Conservation (phyloP, 371 early-diverging fungal species). For the Mucor irregularis region DNA sequence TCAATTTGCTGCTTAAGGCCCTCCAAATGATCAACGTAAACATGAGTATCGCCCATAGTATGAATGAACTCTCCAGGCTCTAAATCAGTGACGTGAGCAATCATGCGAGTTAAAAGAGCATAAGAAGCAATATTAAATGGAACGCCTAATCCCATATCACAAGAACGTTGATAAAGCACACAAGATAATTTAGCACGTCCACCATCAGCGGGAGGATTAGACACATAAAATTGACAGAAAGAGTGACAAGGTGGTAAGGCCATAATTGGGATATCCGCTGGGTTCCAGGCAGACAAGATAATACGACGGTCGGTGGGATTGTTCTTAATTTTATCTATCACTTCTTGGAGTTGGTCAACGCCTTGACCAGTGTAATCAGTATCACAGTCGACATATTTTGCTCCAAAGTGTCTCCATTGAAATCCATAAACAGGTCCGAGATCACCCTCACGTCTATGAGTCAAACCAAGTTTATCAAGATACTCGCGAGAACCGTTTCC, state of each 20-base stretch:
- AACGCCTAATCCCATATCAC: conserved; percentile 99
- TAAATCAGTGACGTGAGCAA: conserved; percentile 90
- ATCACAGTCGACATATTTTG: conserved; percentile 86
- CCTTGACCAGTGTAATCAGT: conserved; percentile 94
- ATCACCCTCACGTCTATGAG: conserved; percentile 88
- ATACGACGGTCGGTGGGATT: conserved; percentile 94
- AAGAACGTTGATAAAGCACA: conserved; percentile 97
- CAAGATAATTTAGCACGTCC: conserved; percentile 77
- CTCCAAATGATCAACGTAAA: conserved; percentile 94
- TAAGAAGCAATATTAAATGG: conserved; percentile 99
- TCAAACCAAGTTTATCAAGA: conserved; percentile 85
- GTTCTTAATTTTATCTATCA: conserved; percentile 85
- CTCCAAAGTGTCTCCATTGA: conserved; percentile 99
- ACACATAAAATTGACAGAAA: conserved; percentile 93
- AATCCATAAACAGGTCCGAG: conserved; percentile 99
- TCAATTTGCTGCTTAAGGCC: conserved; percentile 83
- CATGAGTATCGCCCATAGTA: conserved; percentile 97
- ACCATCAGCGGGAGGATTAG: conserved; percentile 53
- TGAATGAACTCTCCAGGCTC: conserved; percentile 94
- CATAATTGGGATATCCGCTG: conserved; percentile 83
- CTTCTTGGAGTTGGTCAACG: conserved; percentile 91
- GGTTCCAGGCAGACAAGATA: conserved; percentile 99
- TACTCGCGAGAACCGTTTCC: conserved; percentile 95
- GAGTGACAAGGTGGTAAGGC: conserved; percentile 97
- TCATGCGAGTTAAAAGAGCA: conserved; percentile 91